Evolutionary conservation across 202 grass and related monocot species (phyloP).

Genomic region (Carex sylvatica): DNA sequence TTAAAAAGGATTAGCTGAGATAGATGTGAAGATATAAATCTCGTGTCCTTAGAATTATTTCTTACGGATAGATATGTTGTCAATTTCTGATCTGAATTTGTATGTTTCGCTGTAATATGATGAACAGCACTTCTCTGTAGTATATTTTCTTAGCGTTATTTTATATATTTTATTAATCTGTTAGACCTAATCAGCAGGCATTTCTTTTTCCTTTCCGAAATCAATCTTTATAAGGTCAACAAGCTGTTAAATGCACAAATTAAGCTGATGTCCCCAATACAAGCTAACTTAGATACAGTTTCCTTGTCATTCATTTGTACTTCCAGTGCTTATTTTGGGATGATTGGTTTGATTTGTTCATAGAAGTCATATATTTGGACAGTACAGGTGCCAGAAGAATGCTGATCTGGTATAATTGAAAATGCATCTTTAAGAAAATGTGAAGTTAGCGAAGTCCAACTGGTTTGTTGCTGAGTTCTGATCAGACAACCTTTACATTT

Average conservation of each 20-base stretch:
- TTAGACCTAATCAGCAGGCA: background rate
- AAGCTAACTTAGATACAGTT: background rate
- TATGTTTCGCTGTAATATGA: background rate
- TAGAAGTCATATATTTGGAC: background rate
- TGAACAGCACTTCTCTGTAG: background rate
- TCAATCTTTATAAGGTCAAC: background rate
- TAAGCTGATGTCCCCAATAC: background rate
- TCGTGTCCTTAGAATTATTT: background rate
- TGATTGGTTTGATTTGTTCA: background rate
- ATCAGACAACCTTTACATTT: background rate
- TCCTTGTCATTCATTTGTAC: background rate
- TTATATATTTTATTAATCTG: background rate
- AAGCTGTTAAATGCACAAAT: background rate
- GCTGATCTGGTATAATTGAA: background rate
- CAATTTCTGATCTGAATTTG: background rate
- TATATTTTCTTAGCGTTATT: background rate
- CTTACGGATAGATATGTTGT: background rate
- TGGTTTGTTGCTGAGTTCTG: background rate
- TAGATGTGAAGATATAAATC: background rate
- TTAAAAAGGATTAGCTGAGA: constrained; percentile 2
- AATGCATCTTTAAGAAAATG: background rate
- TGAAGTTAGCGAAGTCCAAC: background rate
- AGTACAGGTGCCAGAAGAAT: background rate
- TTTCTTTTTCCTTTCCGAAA: background rate
- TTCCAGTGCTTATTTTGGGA: background rate